Evolutionary conservation across 2,329 filamentous ascomycete species (phyloP).

Genomic region (Thelonectria discophora): DNA sequence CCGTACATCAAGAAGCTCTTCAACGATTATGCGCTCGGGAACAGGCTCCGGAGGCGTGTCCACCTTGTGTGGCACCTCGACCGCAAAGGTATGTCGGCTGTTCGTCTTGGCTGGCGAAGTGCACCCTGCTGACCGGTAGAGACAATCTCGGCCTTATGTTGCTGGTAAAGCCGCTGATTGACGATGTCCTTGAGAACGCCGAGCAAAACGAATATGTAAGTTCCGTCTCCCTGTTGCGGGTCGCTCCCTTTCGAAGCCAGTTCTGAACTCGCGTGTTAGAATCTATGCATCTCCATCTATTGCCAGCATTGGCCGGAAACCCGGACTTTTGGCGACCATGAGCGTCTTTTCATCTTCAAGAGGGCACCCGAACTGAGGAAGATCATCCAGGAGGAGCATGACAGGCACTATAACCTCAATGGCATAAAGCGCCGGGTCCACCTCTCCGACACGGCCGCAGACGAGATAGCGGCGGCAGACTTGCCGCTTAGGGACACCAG

Average conservation of each 20-base stretch:
- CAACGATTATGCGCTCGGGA: not conserved
- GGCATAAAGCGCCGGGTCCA: not conserved
- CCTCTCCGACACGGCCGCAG: not conserved
- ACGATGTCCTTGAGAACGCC: slow-evolving; percentile 1
- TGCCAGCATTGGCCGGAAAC: slow-evolving; percentile 1
- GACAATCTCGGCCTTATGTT: not conserved
- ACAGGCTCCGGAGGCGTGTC: not conserved
- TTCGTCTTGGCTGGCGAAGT: not conserved
- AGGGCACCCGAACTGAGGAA: not conserved
- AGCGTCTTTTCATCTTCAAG: not conserved
- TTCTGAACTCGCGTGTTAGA: not conserved
- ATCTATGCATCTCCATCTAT: slow-evolving; percentile 1
- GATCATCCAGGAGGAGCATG: not conserved
- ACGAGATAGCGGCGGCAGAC: not conserved
- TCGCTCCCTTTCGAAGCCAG: too few relatives aligned
- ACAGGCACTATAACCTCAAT: not conserved
- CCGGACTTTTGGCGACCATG: not conserved
- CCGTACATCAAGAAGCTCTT: not conserved
- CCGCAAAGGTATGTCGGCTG: not conserved
- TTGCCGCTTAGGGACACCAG: not conserved
- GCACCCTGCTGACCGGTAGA: not conserved
- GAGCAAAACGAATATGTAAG: not conserved
- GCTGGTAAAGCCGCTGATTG: not conserved
- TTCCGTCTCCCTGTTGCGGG: not conserved
- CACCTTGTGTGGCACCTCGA: not conserved